Base-by-base conservation (phyloP, 2,329 filamentous ascomycete species). In the Aspergillus tamarii region DNA sequence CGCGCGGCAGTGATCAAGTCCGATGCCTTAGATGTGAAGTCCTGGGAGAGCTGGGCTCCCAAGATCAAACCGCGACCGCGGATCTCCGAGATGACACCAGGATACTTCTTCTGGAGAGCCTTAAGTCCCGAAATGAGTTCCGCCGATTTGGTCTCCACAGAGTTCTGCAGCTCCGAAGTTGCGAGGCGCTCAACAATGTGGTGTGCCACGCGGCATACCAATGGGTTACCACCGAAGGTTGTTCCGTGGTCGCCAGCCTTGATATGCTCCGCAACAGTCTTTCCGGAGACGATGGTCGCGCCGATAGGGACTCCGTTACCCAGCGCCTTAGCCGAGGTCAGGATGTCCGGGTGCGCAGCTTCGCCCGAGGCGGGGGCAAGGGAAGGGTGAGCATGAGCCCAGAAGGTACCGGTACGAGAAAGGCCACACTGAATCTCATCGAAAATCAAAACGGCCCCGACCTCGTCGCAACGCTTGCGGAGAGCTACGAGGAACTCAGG, bases 361-460 rank as follows among this genome's bases (percentile, higher is more conserved):
- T 85, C 73, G 28, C 76, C 77, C 28, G 76, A 75, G 11, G 75
- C 71, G 11, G 76, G 76, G 2, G 71, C 70, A n/a, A 80, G 70
- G 41, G 92, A 90, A 28, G 95, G 85, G 63, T 84, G 83, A 12
- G 84, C 85, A 75, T 99, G 94, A 0, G 95, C 95, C 95, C 95
- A 99, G 72, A 99, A 85, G 14, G 84, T 85, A 41, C 95, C 95
- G 1, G 95, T 98, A 59, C 95, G 89, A 30, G 89, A 88, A 39
- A 99, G 84, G 59, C 95, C 95, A 77, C 93, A 97, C 80, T 99
- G 95, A 67, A 99, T 99, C 83, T 99, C 95, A 74, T 99, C 95
- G 78, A 95, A 94, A 74, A 97, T 91, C 62, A 99, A 83, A 4
- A 98, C 88, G 1, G 94, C 94, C 58, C 92, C 93, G 36, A 97